These are phyloP conservation scores for Excoecaria cochinchinensis DNA, from an alignment of 345 rosid species.

Conservation along the genomic window DNA sequence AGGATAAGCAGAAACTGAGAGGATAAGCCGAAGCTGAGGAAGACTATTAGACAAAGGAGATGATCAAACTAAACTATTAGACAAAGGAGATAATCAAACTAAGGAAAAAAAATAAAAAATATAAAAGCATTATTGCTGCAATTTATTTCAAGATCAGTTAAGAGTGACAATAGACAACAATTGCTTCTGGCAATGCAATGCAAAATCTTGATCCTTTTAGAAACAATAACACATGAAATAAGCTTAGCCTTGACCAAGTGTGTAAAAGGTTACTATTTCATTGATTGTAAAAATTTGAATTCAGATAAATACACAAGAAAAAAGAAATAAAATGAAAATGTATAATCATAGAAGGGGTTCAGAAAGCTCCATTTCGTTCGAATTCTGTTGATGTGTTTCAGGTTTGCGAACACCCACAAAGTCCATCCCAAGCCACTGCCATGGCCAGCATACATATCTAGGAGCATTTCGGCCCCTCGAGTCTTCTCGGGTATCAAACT, in stretches of 20 bases:
- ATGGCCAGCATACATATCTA: constrained; percentile 93
- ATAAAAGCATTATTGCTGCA: neutral
- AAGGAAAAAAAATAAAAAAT: neutral
- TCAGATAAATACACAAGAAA: constrained; percentile 21
- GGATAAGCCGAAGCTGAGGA: no score
- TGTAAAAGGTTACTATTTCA: constrained; percentile 16
- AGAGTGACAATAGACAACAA: neutral
- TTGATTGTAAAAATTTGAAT: constrained; percentile 15
- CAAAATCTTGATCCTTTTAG: neutral
- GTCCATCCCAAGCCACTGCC: constrained; percentile 98
- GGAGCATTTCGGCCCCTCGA: constrained; percentile 44
- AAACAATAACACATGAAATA: neutral
- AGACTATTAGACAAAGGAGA: neutral
- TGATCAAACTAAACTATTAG: neutral
- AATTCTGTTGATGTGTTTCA: constrained; percentile 48
- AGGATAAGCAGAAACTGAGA: neutral
- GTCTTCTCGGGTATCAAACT: constrained; percentile 68
- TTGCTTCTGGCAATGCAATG: neutral
- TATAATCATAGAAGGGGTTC: constrained; percentile 75
- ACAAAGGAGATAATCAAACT: neutral
- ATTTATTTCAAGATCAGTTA: constrained; percentile 7
- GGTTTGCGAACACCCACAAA: constrained; percentile 61
- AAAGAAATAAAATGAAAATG: neutral
- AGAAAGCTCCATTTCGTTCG: constrained; percentile 97
- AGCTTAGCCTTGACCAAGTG: constrained; percentile 16